A percentile compares a stretch with the other conserved stretches of the same genome.
phyloP scores from a whole-genome alignment of 2,329 filamentous ascomycete genomes.

The Arthroderma sp. region DNA sequence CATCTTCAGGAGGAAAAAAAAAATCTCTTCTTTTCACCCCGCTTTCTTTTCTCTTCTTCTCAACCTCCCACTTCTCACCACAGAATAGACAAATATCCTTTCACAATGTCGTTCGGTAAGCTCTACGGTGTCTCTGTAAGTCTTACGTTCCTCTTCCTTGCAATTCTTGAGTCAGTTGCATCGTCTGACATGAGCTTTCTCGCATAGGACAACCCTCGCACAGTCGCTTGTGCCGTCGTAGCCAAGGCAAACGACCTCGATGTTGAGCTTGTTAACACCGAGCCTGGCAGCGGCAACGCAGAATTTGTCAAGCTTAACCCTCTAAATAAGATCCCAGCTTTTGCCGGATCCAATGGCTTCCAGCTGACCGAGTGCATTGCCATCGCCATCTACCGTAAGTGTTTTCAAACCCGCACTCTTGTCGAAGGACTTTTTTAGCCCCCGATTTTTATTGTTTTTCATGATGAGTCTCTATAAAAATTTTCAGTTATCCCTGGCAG shows the following conservation, averaged over 20 bases:
- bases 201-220: slow-evolving; percentile 71
- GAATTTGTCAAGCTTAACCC: slow-evolving; percentile 80
- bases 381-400: slow-evolving; percentile 95
- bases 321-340: slow-evolving; percentile 84
- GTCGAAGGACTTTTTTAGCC: slow-evolving; percentile 1
- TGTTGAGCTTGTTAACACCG: slow-evolving; percentile 66
- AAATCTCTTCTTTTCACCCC: slow-evolving; percentile 10
- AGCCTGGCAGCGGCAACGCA: slow-evolving; percentile 48
- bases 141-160: slow-evolving; percentile 4
- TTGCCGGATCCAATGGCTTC: slow-evolving; percentile 85
- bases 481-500: slow-evolving; percentile 97
- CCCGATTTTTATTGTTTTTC: slow-evolving; percentile 17
- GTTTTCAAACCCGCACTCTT: slow-evolving; percentile 10
- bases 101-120: slow-evolving; percentile 92
- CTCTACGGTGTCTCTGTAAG: slow-evolving; percentile 77
- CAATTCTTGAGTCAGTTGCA: not conserved
- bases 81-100: slow-evolving; percentile 7
- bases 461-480: slow-evolving; percentile 66
- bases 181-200: slow-evolving; percentile 17
- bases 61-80: slow-evolving; percentile 9
- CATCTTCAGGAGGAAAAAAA: slow-evolving; percentile 10
- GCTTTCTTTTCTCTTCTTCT: slow-evolving; percentile 10
- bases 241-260: slow-evolving; percentile 97
- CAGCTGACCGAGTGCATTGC: slow-evolving; percentile 79
- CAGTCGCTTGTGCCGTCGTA: slow-evolving; percentile 75